Base-by-base conservation (phyloP, 75 land plant species). In the Pinus albicaulis region DNA sequence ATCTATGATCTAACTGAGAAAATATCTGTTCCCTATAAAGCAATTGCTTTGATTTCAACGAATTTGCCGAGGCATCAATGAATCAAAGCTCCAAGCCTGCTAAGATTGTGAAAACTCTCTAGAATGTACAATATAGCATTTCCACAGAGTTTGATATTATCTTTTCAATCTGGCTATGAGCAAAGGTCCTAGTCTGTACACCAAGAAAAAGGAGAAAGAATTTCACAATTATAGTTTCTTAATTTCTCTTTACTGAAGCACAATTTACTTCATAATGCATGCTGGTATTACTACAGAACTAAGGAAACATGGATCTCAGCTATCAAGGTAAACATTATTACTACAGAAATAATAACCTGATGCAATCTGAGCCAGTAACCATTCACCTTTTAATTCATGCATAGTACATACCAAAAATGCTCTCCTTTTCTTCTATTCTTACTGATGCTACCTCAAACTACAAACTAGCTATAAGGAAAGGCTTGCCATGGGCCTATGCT, bases 1-100 rank as follows among this genome's bases (percentile, higher is more conserved):
- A 25, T 25, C 62, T 60, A 60, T 60, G 62, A 60, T 22, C 17
- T 73, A 57, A 73, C 41, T 15, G 22, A 68, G 41, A n/a, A 68
- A 1, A 7, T 34, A 68, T 15, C 48, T 64, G 10, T 41, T 34
- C 68, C 31, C 20, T 5, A 17, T 64, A 17, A 64, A 64, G 41
- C 41, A 64, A 3, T 64, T 64, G 34, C 20, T 64, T 64, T 28
- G 68, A 64, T 31, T 16, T 64, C 17, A 64, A 41, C 52, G 41
- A 66, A n/a, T 3, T 68, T 68, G 11, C 11, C 3, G 41, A 68
- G 52, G 71, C 23, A 41, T 41, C n/a, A 68, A 68, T 10, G 3
- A 68, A n/a, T 68, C 19, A 66, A 10, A 66, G 38, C n/a, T 31
- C 19, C 12, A 48, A 48, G 12, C n/a, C 23, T 7, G 71, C 41